Evolutionary conservation across 2,329 filamentous ascomycete genomes (phyloP), one percentile per base, ranked within the genome.

Genomic region (Aspergillus costaricaensis): DNA sequence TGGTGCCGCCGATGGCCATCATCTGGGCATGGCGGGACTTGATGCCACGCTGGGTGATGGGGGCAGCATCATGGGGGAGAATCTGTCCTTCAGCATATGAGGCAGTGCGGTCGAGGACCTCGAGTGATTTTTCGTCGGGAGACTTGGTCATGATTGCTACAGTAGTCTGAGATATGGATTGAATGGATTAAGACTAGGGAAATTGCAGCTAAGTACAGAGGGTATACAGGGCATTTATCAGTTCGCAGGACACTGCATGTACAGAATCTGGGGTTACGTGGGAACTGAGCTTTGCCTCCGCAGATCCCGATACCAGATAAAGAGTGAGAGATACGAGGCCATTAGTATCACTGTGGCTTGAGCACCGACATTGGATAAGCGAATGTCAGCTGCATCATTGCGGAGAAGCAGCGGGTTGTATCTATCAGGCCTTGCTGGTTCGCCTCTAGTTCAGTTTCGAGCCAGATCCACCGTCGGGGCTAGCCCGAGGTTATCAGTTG

Each of bases 11-110:
- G 2, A 60, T 49, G 38, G 58, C 58, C 14, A 60, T 52, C 58
- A 60, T 60, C 30, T 60, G 58, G 7, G 58, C 48, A 27, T 60
- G 58, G 48, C 58, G 58, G 6, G 53, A 44, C 15, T 60, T 60
- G 32, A 60, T 47, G 2, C 54, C 58, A 2, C 58, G 58, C 48
- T 60, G 41, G 12, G 47, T 56, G 44, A 25, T 14, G 44, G 27
- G 23, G 44, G 23, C 44, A 49, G 23, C 44, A 49, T 27, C 44
- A 14, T 17, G 23, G 44, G 44, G 23, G 23, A 49, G 23, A 23
- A 49, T 49, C 15, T 49, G 44, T 1, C 44, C 44, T 49, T 49
- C 44, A 5, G 44, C 44, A 17, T 30, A 49, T 23, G 44, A 49
- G 6, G 44, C 12, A 10, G 44, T 49, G 44, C 44, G 23, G 23